Evolutionary conservation across 2,329 filamentous ascomycete genomes (phyloP), one percentile per base, ranked within the genome.

Genomic region (Albifimbria verrucaria): DNA sequence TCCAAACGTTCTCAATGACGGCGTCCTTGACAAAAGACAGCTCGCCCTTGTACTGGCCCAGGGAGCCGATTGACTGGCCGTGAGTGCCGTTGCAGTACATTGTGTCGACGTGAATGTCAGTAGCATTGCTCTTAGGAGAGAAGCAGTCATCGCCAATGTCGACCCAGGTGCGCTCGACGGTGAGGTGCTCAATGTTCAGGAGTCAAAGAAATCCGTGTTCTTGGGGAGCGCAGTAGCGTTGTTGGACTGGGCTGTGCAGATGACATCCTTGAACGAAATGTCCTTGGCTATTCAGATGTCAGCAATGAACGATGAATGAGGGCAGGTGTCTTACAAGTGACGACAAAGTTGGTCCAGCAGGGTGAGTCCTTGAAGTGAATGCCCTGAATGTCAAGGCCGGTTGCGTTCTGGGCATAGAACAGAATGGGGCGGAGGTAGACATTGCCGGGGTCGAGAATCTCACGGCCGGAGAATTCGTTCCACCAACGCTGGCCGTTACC

Each of bases 131-230:
- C 64, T 85, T 85, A 7, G 81, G 78, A 2, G 79, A 82, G 68
- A 85, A 83, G 63, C 81, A 85, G 63, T 85, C 82, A 54, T 84
- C 79, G n/a, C 78, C 79, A 42, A 79, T 77, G 50, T 82, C 76
- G 22, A 81, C 73, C 64, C 74, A 77, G 2, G 74, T 69, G 23
- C 78, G 74, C 52, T 76, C 75, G 18, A 83, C 77, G 76, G 76
- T 49, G 82, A 75, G 26, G 82, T 76, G 51, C 83, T 84, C 51
- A 81, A 71, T n/a, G n/a, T n/a, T n/a, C n/a, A n/a, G 0, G 80
- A 79, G 68, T 86, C 82, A 65, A 85, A 84, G 42, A 83, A 83
- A 56, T 86, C 82, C 0, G 81, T 84, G 64, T 86, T 86, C 61
- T 82, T 82, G 4, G 82, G 79, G 1, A 77, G 68, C 7, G 70